phyloP scores from a whole-genome alignment of 2,329 filamentous ascomycete genomes.

The Cladosporium colombiae region DNA sequence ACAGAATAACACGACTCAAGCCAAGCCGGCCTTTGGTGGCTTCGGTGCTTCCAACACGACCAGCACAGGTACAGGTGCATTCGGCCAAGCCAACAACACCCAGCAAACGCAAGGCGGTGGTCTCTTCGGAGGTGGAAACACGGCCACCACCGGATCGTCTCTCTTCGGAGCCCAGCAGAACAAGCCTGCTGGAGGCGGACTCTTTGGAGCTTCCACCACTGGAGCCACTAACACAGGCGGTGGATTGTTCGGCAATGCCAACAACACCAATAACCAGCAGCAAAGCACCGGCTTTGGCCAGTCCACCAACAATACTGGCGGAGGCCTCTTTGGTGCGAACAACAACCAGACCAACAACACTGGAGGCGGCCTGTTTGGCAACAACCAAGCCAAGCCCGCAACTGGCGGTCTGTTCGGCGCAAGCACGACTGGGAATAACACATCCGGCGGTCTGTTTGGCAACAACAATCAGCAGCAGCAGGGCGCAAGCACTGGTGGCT shows the following conservation, averaged over 20 bases:
- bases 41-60: constrained; percentile 35
- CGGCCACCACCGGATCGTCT: constrained; percentile 39
- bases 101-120: constrained; percentile 18
- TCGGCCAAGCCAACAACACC: constrained; percentile 46
- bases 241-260: constrained; percentile 43
- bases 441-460: constrained; percentile 25
- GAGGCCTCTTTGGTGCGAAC: constrained; percentile 41
- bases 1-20: constrained; percentile 22
- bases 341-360: constrained; percentile 34
- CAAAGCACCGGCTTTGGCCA: constrained; percentile 41
- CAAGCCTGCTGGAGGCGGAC: constrained; percentile 39
- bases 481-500: constrained; percentile 22
- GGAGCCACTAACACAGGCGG: constrained; percentile 47
- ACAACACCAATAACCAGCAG: constrained; percentile 29
- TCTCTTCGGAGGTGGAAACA: constrained; percentile 44
- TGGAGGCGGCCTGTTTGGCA: constrained; percentile 35
- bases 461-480: constrained; percentile 30
- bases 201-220: constrained; percentile 41
- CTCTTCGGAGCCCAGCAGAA: constrained; percentile 41
- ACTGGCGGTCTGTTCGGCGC: constrained; percentile 46
- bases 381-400: constrained; percentile 32
- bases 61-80: constrained; percentile 26
- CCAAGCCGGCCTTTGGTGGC: constrained; percentile 33
- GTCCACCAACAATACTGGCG: constrained; percentile 38
- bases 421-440: constrained; percentile 29